These are phyloP conservation scores for Backusella macrospora DNA, from an alignment of 192 early-diverging fungal genomes.

Conservation along the genomic window DNA sequence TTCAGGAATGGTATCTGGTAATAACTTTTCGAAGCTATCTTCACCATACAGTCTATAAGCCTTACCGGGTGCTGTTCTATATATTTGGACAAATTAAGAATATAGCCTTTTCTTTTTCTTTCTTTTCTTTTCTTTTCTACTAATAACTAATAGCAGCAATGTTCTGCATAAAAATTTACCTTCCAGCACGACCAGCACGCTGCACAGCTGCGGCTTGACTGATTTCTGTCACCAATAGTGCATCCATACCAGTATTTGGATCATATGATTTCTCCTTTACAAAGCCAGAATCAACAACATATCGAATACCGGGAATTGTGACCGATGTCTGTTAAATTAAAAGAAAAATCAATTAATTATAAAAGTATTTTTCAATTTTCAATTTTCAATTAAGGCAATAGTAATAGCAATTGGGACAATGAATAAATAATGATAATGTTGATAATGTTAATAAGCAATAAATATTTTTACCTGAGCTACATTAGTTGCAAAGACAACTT, in stretches of 20 bases:
- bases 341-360: not conserved
- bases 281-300: constrained; percentile 93
- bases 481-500: constrained; percentile 96
- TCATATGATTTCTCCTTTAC: constrained; percentile 95
- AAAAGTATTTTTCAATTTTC: not conserved
- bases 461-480: constrained; percentile 73
- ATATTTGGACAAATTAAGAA: not conserved
- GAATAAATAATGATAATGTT: not conserved
- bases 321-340: constrained; percentile 70
- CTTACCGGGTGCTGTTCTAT: constrained; percentile 83
- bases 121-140: no score
- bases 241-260: constrained; percentile 93
- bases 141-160: no score
- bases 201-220: constrained; percentile 94
- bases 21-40: constrained; percentile 84
- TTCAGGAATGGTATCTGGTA: constrained; percentile 87
- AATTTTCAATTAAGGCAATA: no score
- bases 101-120: not conserved
- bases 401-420: not conserved
- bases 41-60: constrained; percentile 91
- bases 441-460: no score
- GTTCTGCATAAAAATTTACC: constrained; percentile 5
- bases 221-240: constrained; percentile 87
- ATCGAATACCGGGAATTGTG: constrained; percentile 91
- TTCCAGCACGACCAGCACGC: constrained; percentile 91